phyloP scores from a whole-genome alignment of 805 yeast genomes.

The Saccharomycopsis fibuligera region DNA sequence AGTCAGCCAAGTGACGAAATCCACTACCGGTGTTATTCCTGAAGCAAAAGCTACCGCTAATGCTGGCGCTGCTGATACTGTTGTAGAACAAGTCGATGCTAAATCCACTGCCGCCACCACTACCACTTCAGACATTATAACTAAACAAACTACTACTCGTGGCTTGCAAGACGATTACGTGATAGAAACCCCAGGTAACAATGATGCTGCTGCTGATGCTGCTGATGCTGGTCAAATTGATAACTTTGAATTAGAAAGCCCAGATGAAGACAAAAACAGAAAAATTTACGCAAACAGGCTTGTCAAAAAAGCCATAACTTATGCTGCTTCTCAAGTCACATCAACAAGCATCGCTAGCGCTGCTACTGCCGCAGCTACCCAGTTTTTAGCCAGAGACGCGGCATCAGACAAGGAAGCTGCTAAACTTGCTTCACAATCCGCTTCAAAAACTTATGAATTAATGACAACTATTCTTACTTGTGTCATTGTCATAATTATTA shows the following conservation, averaged over 20 bases:
- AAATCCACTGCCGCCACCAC: background rate
- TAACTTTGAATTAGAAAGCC: background rate
- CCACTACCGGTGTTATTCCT: background rate
- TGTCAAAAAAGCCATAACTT: background rate
- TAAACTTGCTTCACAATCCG: conserved; percentile 45
- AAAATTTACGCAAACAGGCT: background rate
- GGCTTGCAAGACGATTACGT: background rate
- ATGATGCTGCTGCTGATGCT: background rate
- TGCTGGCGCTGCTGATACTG: background rate
- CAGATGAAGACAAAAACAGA: background rate
- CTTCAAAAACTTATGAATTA: conserved; percentile 52
- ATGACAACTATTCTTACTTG: conserved; percentile 50
- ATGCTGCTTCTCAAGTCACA: background rate
- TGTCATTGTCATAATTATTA: conserved; percentile 37
- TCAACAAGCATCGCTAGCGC: background rate
- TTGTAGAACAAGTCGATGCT: background rate
- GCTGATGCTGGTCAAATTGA: conserved; percentile 16
- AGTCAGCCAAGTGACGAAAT: background rate
- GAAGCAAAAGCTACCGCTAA: background rate
- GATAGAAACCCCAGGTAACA: background rate
- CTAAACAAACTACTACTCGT: no score
- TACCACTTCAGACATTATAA: no score
- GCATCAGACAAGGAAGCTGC: background rate
- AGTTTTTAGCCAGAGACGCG: background rate
- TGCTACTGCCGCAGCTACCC: conserved; percentile 13